Conservation (phyloP, 2,329 filamentous ascomycete genomes). For the Neonectria sp. region DNA sequence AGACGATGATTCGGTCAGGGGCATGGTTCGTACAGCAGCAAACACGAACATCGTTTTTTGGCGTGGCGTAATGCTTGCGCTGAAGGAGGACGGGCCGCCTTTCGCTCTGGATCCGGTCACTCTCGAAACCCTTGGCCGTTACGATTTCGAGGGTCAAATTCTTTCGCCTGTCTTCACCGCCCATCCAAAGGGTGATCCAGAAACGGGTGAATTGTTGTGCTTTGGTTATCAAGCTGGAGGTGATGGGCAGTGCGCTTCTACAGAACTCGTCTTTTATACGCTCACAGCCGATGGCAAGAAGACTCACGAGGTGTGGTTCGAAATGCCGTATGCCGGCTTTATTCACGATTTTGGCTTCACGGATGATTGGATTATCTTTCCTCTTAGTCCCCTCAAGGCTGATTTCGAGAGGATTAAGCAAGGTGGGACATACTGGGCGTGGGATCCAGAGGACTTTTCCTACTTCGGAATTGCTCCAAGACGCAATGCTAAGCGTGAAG, state of each 20-base stretch:
- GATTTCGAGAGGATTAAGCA: background rate
- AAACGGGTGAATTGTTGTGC: background rate
- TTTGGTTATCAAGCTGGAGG: conserved; percentile 23
- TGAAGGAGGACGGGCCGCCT: conserved; percentile 6
- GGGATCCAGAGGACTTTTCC: background rate
- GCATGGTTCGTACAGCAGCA: background rate
- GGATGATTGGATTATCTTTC: conserved; percentile 7
- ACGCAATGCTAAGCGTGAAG: background rate
- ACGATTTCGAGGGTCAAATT: background rate
- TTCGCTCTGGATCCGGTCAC: conserved; percentile 7
- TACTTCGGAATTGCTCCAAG: conserved; percentile 4
- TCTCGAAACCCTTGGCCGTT: background rate
- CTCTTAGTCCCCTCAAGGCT: background rate
- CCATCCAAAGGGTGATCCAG: background rate
- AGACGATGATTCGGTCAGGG: conserved; percentile 11
- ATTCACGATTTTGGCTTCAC: conserved; percentile 14
- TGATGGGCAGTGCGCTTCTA: conserved; percentile 4
- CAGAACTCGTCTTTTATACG: background rate
- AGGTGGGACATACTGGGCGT: conserved; percentile 11
- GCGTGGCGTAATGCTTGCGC: conserved; percentile 5
- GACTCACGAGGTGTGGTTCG: conserved; percentile 3
- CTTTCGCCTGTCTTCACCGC: background rate
- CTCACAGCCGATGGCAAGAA: background rate
- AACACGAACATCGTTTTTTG: conserved; percentile 17
- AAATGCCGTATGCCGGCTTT: background rate